Evolutionary conservation across 2,329 filamentous ascomycete genomes (phyloP), one percentile per base, ranked within the genome.

Genomic region (Colletotrichum graminicola): DNA sequence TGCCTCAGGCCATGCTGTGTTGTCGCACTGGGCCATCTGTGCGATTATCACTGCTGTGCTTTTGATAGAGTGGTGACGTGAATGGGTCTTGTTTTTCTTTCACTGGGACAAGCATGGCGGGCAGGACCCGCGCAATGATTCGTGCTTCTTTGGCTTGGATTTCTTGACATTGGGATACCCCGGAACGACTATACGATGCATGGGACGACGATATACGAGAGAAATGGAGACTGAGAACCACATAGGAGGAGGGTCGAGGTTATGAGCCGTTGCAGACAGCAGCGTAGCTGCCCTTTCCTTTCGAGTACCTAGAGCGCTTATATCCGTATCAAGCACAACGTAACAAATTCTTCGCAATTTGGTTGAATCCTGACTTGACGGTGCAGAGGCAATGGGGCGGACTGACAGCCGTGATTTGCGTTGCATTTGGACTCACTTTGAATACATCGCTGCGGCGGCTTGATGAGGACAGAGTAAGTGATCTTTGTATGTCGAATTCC

Each of bases 201-300:
- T 21, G 23, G 60, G 16, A 65, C 6, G 16, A 65, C 6, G 56
- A 71, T 29, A 29, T 34, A 77, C 67, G 71, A 78, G 81, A 61
- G 76, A 77, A 26, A 57, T 21, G 36, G 23, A 59, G 29, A 36
- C 21, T 55, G 21, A 52, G 7, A 14, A 60, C 18, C 26, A 26
- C 12, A 34, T 5, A 54, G 41, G 54, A 60, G 61, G 29, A 60
- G 61, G 43, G 65, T 56, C 66, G 59, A 62, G 57, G 39, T 10
- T 32, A 64, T 57, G 26, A 54, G 49, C 26, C 12, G 21, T 32
- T 10, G 39, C 5, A 23, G n/a, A 67, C 47, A 32, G 39, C 29
- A 57, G 14, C 8, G 10, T 12, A 43, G 2, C 18, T 43, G 21
- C 29, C 26, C 52, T 26, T 57, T 62, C 47, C 23, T 23, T 26